Base-by-base conservation (phyloP, 768 basidiomycete genomes). In the Kwoniella bestiolae region DNA sequence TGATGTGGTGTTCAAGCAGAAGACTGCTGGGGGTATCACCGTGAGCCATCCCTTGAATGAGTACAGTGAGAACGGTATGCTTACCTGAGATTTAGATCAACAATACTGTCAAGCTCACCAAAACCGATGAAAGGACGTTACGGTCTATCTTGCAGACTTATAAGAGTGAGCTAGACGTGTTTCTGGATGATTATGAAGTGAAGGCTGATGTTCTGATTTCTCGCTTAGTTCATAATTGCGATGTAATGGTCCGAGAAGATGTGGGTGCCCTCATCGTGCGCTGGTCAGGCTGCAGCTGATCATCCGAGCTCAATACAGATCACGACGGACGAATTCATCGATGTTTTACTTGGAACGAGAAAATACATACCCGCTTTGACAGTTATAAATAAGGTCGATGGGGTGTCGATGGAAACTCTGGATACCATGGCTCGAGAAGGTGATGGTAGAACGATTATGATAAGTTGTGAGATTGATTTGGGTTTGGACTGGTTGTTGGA, bases 171-270 rank as follows among this genome's bases (percentile, higher is more conserved):
- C 65, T 3, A 3, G 29, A 26, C 12, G 2, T 29, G 25, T n/a
- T n/a, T n/a, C n/a, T n/a, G n/a, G n/a, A 1, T 23, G 1, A 23
- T 23, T 18, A 5, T 9, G 21, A 32, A 21, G 16, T 11, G 0
- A n/a, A 23, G 18, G 59, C 46, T 47, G 46, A 47, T 47, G 11
- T 9, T 47, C 6, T 26, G 12, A 6, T 28, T 26, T 51, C n/a
- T 28, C 7, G 18, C 12, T 26, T 66, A 81, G 82, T 84, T 52
- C 82, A 83, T 74, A 83, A 82, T 75, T 95, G 93, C 77, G 95
- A 99, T 81, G 90, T 98, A 8, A 95, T 98, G 93, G 92, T 99
- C 73, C 86, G 96, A 77, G 94, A 99, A 84, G 95, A 99, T 82
- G 94, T 96, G 73, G 72, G 85, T 81, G 31, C 44, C 18, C 50